Percentiles rank a stretch among this genome's conserved stretches.
Evolutionary conservation across 331 rosid genomes (phyloP).

Genomic region (Stylosanthes scabra): DNA sequence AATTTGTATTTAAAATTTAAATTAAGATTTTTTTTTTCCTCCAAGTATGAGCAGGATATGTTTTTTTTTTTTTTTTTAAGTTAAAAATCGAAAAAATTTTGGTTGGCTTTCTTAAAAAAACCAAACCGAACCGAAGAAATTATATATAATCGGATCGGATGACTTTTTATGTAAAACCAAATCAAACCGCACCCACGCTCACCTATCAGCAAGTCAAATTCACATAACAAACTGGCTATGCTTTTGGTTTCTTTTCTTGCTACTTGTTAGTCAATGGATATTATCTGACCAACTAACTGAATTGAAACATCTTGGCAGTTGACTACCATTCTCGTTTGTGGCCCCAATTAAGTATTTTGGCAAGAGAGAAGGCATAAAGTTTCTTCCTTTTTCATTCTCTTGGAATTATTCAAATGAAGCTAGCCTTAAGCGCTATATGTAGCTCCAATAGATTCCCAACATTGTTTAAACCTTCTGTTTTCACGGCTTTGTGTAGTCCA

Average conservation of each 20-base stretch:
- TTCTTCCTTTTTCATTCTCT: slow-evolving; percentile 10
- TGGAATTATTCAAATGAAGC: slow-evolving; percentile 50
- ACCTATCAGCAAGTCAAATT: background rate
- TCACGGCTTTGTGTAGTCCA: slow-evolving; percentile 37
- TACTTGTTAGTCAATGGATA: slow-evolving; percentile 4
- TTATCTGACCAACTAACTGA: slow-evolving; percentile 9
- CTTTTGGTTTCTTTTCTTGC: slow-evolving; percentile 27
- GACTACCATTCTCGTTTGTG: too few species aligned
- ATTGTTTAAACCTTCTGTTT: slow-evolving; percentile 38
- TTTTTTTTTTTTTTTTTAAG: too few species aligned
- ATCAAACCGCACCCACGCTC: too few species aligned
- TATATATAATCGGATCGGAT: too few species aligned
- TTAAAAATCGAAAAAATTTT: too few species aligned
- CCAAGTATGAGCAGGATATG: too few species aligned
- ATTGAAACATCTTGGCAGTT: background rate
- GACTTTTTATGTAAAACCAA: too few species aligned
- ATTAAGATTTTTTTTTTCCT: too few species aligned
- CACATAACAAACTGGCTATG: slow-evolving; percentile 9
- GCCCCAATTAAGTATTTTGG: too few species aligned
- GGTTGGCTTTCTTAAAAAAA: too few species aligned
- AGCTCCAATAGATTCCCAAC: slow-evolving; percentile 35
- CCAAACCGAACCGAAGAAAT: too few species aligned
- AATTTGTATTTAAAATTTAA: too few species aligned
- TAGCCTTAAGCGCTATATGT: slow-evolving; percentile 40
- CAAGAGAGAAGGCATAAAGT: background rate